A percentile compares a stretch with the other conserved stretches of the same genome.
Conservation (phyloP, 73 alveolate species). For the Paramecium bursaria region DNA sequence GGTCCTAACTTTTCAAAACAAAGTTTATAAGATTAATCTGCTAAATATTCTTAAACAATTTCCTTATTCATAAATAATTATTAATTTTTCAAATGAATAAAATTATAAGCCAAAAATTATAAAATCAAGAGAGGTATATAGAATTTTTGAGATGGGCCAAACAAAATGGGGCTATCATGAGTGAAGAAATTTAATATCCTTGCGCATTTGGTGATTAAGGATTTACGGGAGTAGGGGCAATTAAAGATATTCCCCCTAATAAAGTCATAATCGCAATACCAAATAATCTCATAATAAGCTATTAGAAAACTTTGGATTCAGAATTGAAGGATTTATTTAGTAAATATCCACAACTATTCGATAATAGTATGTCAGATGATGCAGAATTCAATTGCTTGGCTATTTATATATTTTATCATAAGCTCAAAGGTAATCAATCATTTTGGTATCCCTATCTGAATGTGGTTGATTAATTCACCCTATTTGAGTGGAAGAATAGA, state of each 20-base stretch:
- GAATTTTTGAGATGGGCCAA: constrained; percentile 49
- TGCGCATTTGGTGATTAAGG: constrained; percentile 55
- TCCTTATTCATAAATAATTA: too few relatives aligned
- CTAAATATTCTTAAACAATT: too few relatives aligned
- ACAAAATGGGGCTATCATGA: constrained; percentile 59
- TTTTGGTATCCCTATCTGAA: constrained; percentile 36
- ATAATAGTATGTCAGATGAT: background rate
- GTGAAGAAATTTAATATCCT: constrained; percentile 48
- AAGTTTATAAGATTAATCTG: too few relatives aligned
- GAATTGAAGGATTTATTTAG: background rate
- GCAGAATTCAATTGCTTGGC: constrained; percentile 11
- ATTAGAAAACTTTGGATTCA: background rate
- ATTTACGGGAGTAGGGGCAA: constrained; percentile 45
- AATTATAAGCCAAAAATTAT: background rate
- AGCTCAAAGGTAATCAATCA: constrained; percentile 9
- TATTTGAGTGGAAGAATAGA: constrained; percentile 48
- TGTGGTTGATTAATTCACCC: background rate
- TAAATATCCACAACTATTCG: constrained; percentile 22
- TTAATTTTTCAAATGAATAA: too few relatives aligned
- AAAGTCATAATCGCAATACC: constrained; percentile 67
- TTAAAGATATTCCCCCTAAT: constrained; percentile 53
- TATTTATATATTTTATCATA: constrained; percentile 1
- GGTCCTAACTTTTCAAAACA: constrained; percentile 4
- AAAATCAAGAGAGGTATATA: constrained; percentile 13
- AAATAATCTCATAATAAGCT: constrained; percentile 56